Evolutionary conservation across 495 filamentous ascomycete species (phyloP).

Genomic region (Xylona heveae): DNA sequence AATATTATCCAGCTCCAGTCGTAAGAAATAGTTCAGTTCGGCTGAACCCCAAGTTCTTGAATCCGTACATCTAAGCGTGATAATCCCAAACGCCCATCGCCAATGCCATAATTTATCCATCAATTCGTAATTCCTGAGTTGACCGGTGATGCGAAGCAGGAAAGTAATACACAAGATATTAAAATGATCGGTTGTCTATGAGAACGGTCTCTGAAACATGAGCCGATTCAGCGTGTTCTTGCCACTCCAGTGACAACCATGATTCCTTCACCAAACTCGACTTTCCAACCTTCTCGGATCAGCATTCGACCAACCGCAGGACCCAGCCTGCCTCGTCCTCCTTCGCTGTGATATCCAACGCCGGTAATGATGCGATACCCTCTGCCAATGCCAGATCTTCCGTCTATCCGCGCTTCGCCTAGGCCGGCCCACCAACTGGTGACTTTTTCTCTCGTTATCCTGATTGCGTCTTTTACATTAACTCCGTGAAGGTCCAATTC

Average conservation of each 20-base stretch:
- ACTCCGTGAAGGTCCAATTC: constrained; percentile 71
- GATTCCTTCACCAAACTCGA: constrained; percentile 43
- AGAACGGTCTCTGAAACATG: no score
- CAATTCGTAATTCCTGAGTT: no score
- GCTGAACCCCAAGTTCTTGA: no score
- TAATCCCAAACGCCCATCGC: no score
- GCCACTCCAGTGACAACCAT: constrained; percentile 41
- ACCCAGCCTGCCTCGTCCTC: constrained; percentile 50
- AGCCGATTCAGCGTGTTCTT: no score
- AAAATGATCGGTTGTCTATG: no score
- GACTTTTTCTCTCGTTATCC: constrained; percentile 47
- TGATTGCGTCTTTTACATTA: constrained; percentile 52
- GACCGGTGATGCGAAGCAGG: no score
- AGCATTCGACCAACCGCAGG: constrained; percentile 66
- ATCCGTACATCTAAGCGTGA: no score
- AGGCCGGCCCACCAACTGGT: constrained; percentile 61
- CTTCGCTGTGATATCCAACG: constrained; percentile 53
- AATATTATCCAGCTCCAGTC: no score
- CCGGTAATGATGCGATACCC: constrained; percentile 65
- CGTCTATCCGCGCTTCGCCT: constrained; percentile 33
- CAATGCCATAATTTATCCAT: no score
- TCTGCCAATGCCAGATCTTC: constrained; percentile 17
- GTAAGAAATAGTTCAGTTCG: no score
- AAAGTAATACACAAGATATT: no score
- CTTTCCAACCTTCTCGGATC: constrained; percentile 59